Evolutionary conservation across 2,329 filamentous ascomycete species (phyloP), one percentile per base, ranked within the genome.

Genomic region (Xylariaceae sp.): DNA sequence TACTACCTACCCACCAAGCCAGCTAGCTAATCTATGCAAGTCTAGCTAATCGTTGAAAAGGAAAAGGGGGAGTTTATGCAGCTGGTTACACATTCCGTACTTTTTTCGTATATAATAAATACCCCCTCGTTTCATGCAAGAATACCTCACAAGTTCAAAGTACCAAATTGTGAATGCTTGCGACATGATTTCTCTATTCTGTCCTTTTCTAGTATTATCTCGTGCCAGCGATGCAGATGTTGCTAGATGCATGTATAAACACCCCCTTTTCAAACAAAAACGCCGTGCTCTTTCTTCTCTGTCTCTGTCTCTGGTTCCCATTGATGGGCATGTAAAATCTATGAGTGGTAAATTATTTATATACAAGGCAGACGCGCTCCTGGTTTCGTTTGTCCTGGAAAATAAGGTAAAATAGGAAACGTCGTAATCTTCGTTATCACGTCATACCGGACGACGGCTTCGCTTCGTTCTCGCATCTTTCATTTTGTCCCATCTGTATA

Each of bases 401-500:
- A 41, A 13, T 9, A 41, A 13, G 37, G 37, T 9, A 41, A 13
- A 41, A 41, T 41, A 13, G 11, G 11, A 41, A 41, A 10, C 11
- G 13, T 45, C 41, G 41, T 45, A n/a, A 15, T 45, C 41, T 4
- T 45, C 41, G 41, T 45, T 45, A 45, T 57, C 51, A 61, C 50
- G 49, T 59, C 55, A 53, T 51, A 51, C 37, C 37, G 37, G 37
- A 41, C 37, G 37, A 41, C 37, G 37, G 37, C 37, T 41, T 9
- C 9, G 11, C 37, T 41, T 41, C 37, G 37, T 10, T 9, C 8
- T 41, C 8, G 11, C 9, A 41, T 9, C 37, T 41, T 41, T 41
- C 2, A 13, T 15, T 47, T 15, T 47, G 6, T 47, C 15, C 15
- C 44, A 7, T 4, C 17, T n/a, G 17, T 52, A 18, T 49, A 17